Evolutionary conservation across 2,329 filamentous ascomycete genomes (phyloP), one percentile per base, ranked within the genome.

Genomic region (Chaetomiaceae sp.): DNA sequence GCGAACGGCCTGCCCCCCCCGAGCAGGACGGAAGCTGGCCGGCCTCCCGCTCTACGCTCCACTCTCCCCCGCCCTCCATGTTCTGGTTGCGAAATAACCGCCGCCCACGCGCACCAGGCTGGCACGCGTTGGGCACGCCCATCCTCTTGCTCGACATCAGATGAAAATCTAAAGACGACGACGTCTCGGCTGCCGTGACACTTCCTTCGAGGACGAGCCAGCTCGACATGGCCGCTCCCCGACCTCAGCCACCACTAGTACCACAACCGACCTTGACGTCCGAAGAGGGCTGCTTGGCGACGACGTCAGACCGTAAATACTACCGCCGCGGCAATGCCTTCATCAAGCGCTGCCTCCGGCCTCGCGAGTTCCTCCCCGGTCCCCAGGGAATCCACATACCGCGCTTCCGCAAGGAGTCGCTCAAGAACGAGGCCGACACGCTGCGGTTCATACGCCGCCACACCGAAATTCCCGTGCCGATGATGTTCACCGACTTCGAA

Each of bases 311-410:
- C 43, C 53, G 60, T 38, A 62, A 62, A 49, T 61, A 63, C 37
- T 63, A 60, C 41, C 56, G 56, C 17, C 49, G 50, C 22, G 59
- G 50, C n/a, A 42, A 42, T 14, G 48, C 54, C 20, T 63, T 60
- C 34, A 58, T 64, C 45, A 66, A 65, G 43, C 55, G 60, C 22
- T 63, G 48, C 37, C 54, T 65, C 12, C 56, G 61, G 10, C 58
- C 60, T 2, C 45, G 17, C 18, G 62, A 66, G 47, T 65, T 60
- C 38, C 55, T 55, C 20, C 58, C 51, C 10, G 57, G 58, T 6
- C 55, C 52, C 47, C 50, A 53, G n/a, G 58, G 57, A 9, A 52
- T 61, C 29, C 51, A 62, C 44, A 51, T 63, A 10, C 63, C 63
- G n/a, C 56, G 52, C 7, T 44, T 64, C 22, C 47, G 56, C 26